A percentile compares a stretch with the other conserved stretches of the same genome.
These are phyloP conservation scores for Clonostachys solani DNA, from an alignment of 2,329 filamentous ascomycete species.

Conservation along the genomic window DNA sequence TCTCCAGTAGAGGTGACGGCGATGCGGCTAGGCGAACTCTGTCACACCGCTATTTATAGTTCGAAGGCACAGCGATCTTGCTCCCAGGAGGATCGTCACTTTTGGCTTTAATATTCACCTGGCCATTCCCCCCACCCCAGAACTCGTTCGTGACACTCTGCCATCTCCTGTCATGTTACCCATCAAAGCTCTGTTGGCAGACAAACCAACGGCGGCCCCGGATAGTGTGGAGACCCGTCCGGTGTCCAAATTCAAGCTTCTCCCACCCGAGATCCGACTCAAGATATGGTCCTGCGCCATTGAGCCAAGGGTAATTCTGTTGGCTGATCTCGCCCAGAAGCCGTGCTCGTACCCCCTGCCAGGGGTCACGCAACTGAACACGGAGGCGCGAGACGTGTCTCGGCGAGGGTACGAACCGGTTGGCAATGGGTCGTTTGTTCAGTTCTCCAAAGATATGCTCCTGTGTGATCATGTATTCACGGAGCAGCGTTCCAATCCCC, in stretches of 20 bases:
- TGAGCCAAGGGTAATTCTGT: slow-evolving; percentile 27
- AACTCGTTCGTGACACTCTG: too few species aligned
- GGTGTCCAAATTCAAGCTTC: slow-evolving; percentile 5
- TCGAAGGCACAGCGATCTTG: too few species aligned
- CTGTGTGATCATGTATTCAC: slow-evolving; percentile 30
- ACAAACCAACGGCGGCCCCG: too few species aligned
- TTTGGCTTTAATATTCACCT: too few species aligned
- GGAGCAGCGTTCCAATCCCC: slow-evolving; percentile 19
- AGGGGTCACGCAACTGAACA: slow-evolving; percentile 27
- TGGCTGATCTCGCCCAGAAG: slow-evolving; percentile 24
- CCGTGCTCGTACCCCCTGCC: slow-evolving; percentile 24
- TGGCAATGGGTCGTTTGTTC: slow-evolving; percentile 25
- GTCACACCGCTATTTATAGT: too few species aligned
- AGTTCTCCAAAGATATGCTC: slow-evolving; percentile 28
- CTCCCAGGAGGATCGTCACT: too few species aligned
- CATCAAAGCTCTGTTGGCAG: too few species aligned
- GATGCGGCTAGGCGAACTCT: too few species aligned
- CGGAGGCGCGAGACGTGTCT: slow-evolving; percentile 25
- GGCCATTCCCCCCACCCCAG: too few species aligned
- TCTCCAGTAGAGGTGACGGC: too few species aligned
- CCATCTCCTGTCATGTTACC: too few species aligned
- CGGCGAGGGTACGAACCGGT: slow-evolving; percentile 26
- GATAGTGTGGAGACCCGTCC: too few species aligned
- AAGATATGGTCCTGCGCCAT: slow-evolving; percentile 29
- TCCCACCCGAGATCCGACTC: slow-evolving; percentile 29